Conservation (phyloP, 78 protist genomes). For the Dictyostelium discoideum region DNA sequence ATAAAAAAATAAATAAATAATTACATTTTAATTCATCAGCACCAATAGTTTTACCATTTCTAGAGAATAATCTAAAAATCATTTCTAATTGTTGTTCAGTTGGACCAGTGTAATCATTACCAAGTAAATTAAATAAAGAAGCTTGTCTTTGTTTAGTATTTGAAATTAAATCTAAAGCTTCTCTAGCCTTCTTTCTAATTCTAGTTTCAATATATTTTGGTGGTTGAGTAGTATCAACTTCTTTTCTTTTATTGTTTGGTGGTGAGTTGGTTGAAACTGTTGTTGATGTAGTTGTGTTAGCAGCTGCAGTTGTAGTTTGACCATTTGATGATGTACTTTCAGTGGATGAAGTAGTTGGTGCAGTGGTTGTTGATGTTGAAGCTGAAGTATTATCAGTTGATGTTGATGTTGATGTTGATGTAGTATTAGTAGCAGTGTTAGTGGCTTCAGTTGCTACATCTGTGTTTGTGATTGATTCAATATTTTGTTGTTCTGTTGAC, state of each 20-base stretch:
- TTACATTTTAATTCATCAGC: constrained; percentile 24
- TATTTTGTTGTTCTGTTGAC: background rate
- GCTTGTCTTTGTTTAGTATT: constrained; percentile 46
- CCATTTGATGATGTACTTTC: background rate
- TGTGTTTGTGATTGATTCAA: background rate
- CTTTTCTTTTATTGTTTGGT: background rate
- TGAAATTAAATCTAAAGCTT: constrained; percentile 56
- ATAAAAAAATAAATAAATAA: background rate
- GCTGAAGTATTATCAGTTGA: background rate
- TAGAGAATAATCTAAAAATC: constrained; percentile 43
- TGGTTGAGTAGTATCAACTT: background rate
- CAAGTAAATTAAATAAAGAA: constrained; percentile 42
- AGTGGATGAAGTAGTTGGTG: background rate
- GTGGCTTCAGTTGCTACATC: background rate
- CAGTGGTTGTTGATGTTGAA: background rate
- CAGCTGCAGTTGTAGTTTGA: background rate
- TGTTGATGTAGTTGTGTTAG: background rate
- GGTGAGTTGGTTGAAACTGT: background rate
- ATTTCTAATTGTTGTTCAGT: constrained; percentile 44
- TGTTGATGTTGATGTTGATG: background rate
- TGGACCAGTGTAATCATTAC: constrained; percentile 71
- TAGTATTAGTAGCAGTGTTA: background rate
- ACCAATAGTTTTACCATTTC: constrained; percentile 40
- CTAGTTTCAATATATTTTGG: constrained; percentile 63
- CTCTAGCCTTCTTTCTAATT: constrained; percentile 62